Base-by-base conservation (phyloP, 1,284 basidiomycete species). In the Grifola frondosa region DNA sequence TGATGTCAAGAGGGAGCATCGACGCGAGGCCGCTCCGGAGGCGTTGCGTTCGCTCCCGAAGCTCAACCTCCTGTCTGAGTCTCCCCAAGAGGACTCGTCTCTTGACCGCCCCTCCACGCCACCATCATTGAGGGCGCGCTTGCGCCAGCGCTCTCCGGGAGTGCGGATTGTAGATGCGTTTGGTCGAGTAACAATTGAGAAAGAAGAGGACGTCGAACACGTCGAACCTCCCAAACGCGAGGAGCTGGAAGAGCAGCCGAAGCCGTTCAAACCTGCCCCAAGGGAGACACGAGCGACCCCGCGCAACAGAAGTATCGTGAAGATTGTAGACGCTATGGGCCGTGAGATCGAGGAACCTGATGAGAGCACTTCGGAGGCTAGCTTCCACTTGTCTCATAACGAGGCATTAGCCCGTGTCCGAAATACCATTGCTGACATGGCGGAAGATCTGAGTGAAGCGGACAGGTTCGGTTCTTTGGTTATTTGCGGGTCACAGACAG, bases 251-350 rank as follows among this genome's bases (percentile, higher is more conserved):
- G 36, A 23, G 40, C 37, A 25, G 23, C 44, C 5, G 46, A 34
- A 16, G 36, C 47, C 11, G 37, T 31, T 20, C 29, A 30, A 21
- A 23, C 20, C n/a, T 15, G 20, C 36, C 22, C 13, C 15, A 7
- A 21, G 28, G 32, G 12, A 33, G 30, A 21, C 24, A 8, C 34
- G 30, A 44, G 25, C 55, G 22, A 70, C 67, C 5, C 64, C 67
- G 24, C 64, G 64, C 11, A 71, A 48, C 40, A 71, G 60, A 54
- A 75, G 71, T 51, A 54, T 62, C 17, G 69, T 85, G 29, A 75
- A 80, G 30, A 66, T 87, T 31, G 73, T 85, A 24, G 84, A 88
- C 57, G 80, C 80, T 2, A 80, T 84, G 77, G 84, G 82, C 9
- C 72, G 68, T 42, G 77, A 79, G 50, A 68, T 85, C 21, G 68